These are phyloP conservation scores for Hyphopichia burtonii DNA, from an alignment of 1,139 yeast genomes.

Conservation along the genomic window DNA sequence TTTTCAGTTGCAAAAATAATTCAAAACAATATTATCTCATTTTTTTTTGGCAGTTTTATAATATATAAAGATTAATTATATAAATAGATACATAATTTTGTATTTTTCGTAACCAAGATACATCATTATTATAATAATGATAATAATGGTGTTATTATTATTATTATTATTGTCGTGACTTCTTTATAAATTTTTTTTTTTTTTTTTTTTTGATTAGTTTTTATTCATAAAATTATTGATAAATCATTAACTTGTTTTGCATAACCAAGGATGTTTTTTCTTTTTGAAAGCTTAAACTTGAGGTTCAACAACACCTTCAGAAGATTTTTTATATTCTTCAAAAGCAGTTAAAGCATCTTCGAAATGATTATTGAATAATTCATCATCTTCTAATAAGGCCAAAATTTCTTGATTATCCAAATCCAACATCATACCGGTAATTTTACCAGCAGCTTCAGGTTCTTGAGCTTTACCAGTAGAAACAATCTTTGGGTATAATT, in stretches of 20 bases:
- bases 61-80: too few species aligned
- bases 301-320: constrained; percentile 26
- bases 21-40: background rate
- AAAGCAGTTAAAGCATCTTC: constrained; percentile 94
- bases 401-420: constrained; percentile 91
- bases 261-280: constrained; percentile 1
- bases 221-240: background rate
- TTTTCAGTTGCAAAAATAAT: background rate
- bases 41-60: background rate
- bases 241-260: background rate
- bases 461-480: constrained; percentile 84
- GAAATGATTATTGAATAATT: constrained; percentile 85
- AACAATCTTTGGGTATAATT: constrained; percentile 90
- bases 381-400: constrained; percentile 86
- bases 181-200: background rate
- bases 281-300: constrained; percentile 16
- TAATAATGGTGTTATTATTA: background rate
- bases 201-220: background rate
- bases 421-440: constrained; percentile 98
- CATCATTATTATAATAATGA: background rate
- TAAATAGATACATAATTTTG: too few species aligned
- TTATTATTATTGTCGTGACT: background rate
- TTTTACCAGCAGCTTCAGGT: constrained; percentile 96
- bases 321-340: constrained; percentile 71
- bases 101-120: constrained; percentile 1